Evolutionary conservation across 2,329 filamentous ascomycete genomes (phyloP), one percentile per base, ranked within the genome.

Genomic region (Botrytis aclada): DNA sequence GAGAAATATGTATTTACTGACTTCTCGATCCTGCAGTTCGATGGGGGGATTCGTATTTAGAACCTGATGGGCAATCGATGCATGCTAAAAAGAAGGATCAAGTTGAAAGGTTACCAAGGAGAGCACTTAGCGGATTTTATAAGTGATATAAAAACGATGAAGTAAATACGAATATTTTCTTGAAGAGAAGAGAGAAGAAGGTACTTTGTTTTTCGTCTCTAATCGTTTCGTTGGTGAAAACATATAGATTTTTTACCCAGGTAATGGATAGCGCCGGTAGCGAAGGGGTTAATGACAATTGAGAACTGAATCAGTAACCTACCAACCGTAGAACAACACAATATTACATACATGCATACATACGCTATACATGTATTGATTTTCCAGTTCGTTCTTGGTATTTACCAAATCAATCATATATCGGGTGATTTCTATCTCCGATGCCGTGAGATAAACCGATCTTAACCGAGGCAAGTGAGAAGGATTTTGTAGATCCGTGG

Each of bases 391-490:
- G 37, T 43, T 20, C 10, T 60, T 22, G 58, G 32, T 61, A n/a
- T 61, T 39, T 61, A 18, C 34, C 14, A 61, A 39, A n/a, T 37
- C 25, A n/a, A n/a, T 16, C 16, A 34, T 34, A 8, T 65, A 34
- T 34, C 41, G 12, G 34, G 18, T 16, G 22, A 16, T 37, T 16
- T 22, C 29, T n/a, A 25, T 2, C 7, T n/a, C 64, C 66, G 47
- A 69, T 69, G 18, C 34, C 66, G 37, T 69, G 32, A 47, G 22
- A 34, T 43, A 47, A 69, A 41, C 69, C 70, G 70, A 32, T 69
- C 18, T 69, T 69, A 72, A 39, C 70, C 70, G 70, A 58, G 62
- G 62, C 63, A 60, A 32, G n/a, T 64, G 32, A n/a, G 25, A 39
- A 63, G 51, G 39, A 39, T 58, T 22, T 47, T 45, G 60, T 54